Percentiles rank a stretch among this genome's conserved stretches.
phyloP scores from a whole-genome alignment of 2,329 filamentous ascomycete genomes.

The Rhinocladiella similis region DNA sequence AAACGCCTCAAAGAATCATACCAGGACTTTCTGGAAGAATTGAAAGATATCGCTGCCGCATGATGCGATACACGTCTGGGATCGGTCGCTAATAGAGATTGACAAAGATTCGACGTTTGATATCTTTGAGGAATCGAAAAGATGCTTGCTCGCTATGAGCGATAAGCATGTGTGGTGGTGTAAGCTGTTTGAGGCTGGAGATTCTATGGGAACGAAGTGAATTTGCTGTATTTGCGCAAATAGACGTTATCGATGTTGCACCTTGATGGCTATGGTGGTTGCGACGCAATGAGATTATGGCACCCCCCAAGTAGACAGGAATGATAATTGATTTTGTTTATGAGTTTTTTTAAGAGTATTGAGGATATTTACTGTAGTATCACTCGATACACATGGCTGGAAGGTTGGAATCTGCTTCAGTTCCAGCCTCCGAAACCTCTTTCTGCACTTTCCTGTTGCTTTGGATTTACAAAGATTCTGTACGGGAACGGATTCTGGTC shows the following conservation, averaged over 20 bases:
- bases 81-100: background rate
- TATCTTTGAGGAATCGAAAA: background rate
- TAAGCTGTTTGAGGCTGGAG: constrained; percentile 3
- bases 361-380: background rate
- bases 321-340: background rate
- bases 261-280: constrained; percentile 2
- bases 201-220: constrained; percentile 14
- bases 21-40: constrained; percentile 14
- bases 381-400: constrained; percentile 1
- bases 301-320: background rate
- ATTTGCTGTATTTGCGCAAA: constrained; percentile 16
- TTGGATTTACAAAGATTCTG: constrained; percentile 85
- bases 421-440: constrained; percentile 74
- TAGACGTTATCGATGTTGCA: constrained; percentile 19
- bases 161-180: constrained; percentile 9
- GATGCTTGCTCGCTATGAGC: constrained; percentile 1
- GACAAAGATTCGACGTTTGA: background rate
- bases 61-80: constrained; percentile 15
- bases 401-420: background rate
- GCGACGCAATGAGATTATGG: background rate
- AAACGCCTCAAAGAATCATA: constrained; percentile 29
- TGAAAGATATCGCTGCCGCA: constrained; percentile 18
- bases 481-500: constrained; percentile 94
- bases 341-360: background rate
- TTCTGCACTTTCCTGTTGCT: constrained; percentile 72